Percentiles rank a stretch among this genome's conserved stretches.
These are phyloP conservation scores for Boletellus sp. DNA, from an alignment of 1,284 basidiomycete species.

Conservation along the genomic window DNA sequence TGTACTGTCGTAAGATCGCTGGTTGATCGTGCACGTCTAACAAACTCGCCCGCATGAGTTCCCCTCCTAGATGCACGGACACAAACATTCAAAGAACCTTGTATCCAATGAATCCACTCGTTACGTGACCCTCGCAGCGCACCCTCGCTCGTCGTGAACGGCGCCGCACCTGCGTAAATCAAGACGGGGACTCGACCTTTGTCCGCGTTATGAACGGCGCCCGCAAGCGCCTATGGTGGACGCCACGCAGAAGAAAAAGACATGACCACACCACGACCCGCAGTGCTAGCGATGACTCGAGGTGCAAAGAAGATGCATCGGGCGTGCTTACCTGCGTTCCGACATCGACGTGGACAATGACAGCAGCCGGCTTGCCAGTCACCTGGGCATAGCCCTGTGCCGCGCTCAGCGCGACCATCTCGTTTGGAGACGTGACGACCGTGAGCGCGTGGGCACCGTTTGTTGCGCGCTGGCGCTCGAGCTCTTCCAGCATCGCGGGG, in stretches of 20 bases:
- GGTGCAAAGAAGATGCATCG: no score
- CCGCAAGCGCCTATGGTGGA: slow-evolving; percentile 52
- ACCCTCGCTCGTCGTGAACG: slow-evolving; percentile 46
- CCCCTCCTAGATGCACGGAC: no score
- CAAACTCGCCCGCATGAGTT: no score
- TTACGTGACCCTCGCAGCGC: slow-evolving; percentile 63
- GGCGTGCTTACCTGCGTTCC: slow-evolving; percentile 56
- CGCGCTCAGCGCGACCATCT: slow-evolving; percentile 70
- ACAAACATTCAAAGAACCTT: slow-evolving; percentile 40
- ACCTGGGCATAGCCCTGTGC: slow-evolving; percentile 70
- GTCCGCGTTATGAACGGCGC: slow-evolving; percentile 70
- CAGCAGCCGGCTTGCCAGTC: slow-evolving; percentile 61
- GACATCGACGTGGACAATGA: slow-evolving; percentile 72
- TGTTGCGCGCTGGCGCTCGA: slow-evolving; percentile 50
- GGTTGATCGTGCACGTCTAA: slow-evolving; percentile 67
- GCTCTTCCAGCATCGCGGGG: slow-evolving; percentile 65
- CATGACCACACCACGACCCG: not conserved
- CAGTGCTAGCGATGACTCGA: no score
- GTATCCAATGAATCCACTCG: slow-evolving; percentile 72
- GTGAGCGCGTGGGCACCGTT: slow-evolving; percentile 40
- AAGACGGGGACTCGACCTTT: slow-evolving; percentile 59
- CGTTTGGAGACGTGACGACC: slow-evolving; percentile 68
- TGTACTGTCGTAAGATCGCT: slow-evolving; percentile 67
- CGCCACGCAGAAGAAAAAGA: no score
- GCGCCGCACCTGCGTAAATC: slow-evolving; percentile 68